A percentile compares a stretch with the other conserved stretches of the same genome.
These are phyloP conservation scores for Chrysopogon serrulatus DNA, from an alignment of 176 grass and related monocot genomes.

Conservation along the genomic window DNA sequence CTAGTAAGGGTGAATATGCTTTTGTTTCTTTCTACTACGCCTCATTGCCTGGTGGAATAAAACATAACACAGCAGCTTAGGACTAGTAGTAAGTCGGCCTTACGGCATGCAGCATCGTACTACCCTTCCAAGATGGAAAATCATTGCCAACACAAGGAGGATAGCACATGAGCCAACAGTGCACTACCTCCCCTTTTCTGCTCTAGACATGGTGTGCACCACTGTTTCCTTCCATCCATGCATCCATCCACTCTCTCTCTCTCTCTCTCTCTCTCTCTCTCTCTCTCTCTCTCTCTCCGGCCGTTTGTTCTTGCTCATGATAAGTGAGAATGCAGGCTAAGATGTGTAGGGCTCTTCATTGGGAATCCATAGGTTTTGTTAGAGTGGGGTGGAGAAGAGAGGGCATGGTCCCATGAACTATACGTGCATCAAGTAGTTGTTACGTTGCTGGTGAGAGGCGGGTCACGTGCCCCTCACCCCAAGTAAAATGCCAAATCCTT, in stretches of 20 bases:
- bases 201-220: constrained; percentile 26
- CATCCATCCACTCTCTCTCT: not conserved
- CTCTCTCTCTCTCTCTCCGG: not conserved
- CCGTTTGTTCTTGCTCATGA: constrained; percentile 32
- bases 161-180: constrained; percentile 44
- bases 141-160: constrained; percentile 32
- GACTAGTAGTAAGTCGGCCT: not conserved
- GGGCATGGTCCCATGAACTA: constrained; percentile 47
- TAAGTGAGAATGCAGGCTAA: constrained; percentile 43
- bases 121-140: constrained; percentile 34
- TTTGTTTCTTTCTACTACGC: constrained; percentile 26
- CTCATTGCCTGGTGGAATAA: not conserved
- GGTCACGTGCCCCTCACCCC: constrained; percentile 30
- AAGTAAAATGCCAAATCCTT: constrained; percentile 27
- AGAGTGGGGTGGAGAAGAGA: constrained; percentile 37
- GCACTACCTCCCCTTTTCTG: constrained; percentile 31
- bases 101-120: not conserved
- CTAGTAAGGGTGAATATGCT: not conserved
- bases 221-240: not conserved
- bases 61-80: not conserved
- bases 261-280: not conserved
- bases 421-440: constrained; percentile 48
- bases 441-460: constrained; percentile 6
- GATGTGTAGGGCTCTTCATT: constrained; percentile 50
- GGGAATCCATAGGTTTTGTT: constrained; percentile 53